Percentiles rank a stretch among this genome's conserved stretches.
Evolutionary conservation across 1,284 basidiomycete genomes (phyloP).

Genomic region (Cutaneotrichosporon daszewskae): DNA sequence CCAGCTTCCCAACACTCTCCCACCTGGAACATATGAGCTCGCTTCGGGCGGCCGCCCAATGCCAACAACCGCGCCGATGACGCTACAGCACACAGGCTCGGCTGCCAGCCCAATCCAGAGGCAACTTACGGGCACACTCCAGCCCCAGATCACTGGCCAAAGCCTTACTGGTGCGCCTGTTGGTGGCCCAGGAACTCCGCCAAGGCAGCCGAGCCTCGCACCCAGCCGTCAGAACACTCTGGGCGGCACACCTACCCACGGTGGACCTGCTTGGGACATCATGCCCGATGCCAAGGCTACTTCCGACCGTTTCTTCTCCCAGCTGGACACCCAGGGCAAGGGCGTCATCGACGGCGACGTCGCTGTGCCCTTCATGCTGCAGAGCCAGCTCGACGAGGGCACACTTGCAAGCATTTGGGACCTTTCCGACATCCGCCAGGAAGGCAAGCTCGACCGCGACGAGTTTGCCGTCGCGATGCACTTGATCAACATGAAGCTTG

Average conservation of each 20-base stretch:
- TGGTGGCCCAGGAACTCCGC: constrained; percentile 15
- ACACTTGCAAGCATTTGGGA: constrained; percentile 93
- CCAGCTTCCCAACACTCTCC: constrained; percentile 69
- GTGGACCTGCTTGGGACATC: constrained; percentile 65
- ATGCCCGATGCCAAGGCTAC: constrained; percentile 72
- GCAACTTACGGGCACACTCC: constrained; percentile 50
- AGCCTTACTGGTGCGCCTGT: constrained; percentile 7
- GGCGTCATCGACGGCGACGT: constrained; percentile 89
- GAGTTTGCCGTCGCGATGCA: constrained; percentile 97
- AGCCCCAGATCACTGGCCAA: constrained; percentile 52
- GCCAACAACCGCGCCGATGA: constrained; percentile 20
- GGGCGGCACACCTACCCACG: neutral
- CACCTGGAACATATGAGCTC: constrained; percentile 86
- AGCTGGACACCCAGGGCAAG: constrained; percentile 66
- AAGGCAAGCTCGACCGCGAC: constrained; percentile 80
- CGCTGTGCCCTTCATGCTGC: constrained; percentile 93
- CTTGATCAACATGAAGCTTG: constrained; percentile 81
- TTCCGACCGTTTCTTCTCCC: constrained; percentile 76
- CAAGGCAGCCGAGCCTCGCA: constrained; percentile 35
- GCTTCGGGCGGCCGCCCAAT: constrained; percentile 55
- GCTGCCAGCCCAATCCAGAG: constrained; percentile 21
- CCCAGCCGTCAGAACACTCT: constrained; percentile 6
- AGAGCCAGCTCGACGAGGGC: constrained; percentile 79
- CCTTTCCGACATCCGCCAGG: constrained; percentile 82
- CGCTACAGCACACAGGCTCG: constrained; percentile 36